phyloP scores from a whole-genome alignment of 129 eudicot species.

The Dittrichia graveolens region DNA sequence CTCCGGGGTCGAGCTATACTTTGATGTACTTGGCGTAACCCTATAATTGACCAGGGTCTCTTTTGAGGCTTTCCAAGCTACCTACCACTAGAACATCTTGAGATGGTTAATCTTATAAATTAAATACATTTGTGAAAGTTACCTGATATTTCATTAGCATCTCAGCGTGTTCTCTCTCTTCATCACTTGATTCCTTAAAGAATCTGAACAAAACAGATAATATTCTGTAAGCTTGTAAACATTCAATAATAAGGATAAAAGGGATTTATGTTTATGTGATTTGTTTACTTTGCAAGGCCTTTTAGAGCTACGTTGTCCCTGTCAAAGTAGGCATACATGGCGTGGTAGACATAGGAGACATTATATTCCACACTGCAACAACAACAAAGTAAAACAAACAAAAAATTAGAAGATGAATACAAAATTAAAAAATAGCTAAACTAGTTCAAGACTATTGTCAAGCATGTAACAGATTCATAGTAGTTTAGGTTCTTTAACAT shows the following conservation, averaged over 20 bases:
- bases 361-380: constrained; percentile 88
- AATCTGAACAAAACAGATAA: constrained; percentile 46
- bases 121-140: background rate
- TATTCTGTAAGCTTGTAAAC: background rate
- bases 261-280: background rate
- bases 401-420: no score
- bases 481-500: no score
- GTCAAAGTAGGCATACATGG: constrained; percentile 85
- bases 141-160: constrained; percentile 93
- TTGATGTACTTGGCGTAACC: no score
- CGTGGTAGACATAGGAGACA: constrained; percentile 81
- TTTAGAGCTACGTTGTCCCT: constrained; percentile 88
- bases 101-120: background rate
- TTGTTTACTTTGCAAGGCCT: constrained; percentile 85
- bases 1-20: no score
- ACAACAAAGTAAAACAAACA: background rate
- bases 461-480: no score
- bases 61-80: no score
- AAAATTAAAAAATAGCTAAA: no score
- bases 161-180: constrained; percentile 96
- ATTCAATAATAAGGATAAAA: background rate
- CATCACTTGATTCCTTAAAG: constrained; percentile 88
- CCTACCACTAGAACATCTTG: no score
- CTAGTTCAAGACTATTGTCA: no score
- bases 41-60: no score